Conservation (phyloP, 441 rosid species). For the Mallotus repandus region DNA sequence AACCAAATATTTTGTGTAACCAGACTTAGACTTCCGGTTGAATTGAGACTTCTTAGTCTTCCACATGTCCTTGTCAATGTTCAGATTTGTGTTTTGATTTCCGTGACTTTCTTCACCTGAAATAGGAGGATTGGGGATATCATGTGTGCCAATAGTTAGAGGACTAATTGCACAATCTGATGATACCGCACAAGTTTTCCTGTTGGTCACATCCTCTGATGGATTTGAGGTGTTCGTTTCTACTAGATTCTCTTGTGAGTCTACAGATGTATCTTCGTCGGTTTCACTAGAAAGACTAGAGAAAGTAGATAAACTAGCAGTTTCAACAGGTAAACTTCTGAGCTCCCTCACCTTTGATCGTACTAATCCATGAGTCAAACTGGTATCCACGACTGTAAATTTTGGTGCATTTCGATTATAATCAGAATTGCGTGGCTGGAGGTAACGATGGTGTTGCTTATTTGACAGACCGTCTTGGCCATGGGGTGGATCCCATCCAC, state of each 20-base stretch:
- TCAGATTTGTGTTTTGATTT: slow-evolving; percentile 23
- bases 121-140: slow-evolving; percentile 22
- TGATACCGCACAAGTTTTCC: slow-evolving; percentile 35
- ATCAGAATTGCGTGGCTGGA: slow-evolving; percentile 55
- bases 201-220: slow-evolving; percentile 19
- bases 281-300: slow-evolving; percentile 43
- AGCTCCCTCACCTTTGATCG: slow-evolving; percentile 45
- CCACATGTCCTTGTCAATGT: slow-evolving; percentile 27
- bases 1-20: slow-evolving; percentile 33
- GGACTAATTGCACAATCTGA: slow-evolving; percentile 34
- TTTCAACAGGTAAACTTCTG: slow-evolving; percentile 55
- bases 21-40: slow-evolving; percentile 32
- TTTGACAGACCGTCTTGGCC: slow-evolving; percentile 25
- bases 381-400: slow-evolving; percentile 71
- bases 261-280: slow-evolving; percentile 41
- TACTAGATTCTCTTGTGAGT: slow-evolving; percentile 37
- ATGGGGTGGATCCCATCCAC: slow-evolving; percentile 27
- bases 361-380: slow-evolving; percentile 39
- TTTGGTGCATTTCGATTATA: slow-evolving; percentile 29
- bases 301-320: slow-evolving; percentile 25
- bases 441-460: slow-evolving; percentile 43
- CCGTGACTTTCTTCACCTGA: slow-evolving; percentile 34
- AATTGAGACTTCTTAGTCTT: slow-evolving; percentile 26
- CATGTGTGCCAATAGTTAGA: slow-evolving; percentile 26
- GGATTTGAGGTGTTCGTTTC: slow-evolving; percentile 35